phyloP scores from a whole-genome alignment of 2,329 filamentous ascomycete genomes.

The Fusarium bactridioides region DNA sequence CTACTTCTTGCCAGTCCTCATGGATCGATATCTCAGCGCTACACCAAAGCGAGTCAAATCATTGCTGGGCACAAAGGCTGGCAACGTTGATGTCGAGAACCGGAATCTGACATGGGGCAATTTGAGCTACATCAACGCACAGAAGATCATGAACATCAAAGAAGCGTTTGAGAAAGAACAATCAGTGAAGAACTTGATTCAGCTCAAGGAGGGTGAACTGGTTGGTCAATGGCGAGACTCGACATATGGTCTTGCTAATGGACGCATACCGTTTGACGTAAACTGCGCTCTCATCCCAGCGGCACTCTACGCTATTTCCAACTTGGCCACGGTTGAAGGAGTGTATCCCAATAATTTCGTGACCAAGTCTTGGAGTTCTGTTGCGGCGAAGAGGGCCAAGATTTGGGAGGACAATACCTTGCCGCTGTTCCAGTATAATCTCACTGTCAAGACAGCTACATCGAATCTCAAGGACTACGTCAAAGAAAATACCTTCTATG shows the following conservation, averaged over 20 bases:
- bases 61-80: conserved; percentile 54
- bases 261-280: conserved; percentile 70
- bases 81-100: conserved; percentile 57
- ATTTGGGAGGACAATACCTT: conserved; percentile 70
- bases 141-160: conserved; percentile 65
- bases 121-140: conserved; percentile 60
- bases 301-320: conserved; percentile 64
- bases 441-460: conserved; percentile 55
- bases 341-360: conserved; percentile 56
- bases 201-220: conserved; percentile 59
- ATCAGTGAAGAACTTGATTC: conserved; percentile 62
- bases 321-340: conserved; percentile 54
- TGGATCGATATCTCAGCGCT: conserved; percentile 65
- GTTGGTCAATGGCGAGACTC: conserved; percentile 73
- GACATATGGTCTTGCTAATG: conserved; percentile 65
- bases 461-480: conserved; percentile 59
- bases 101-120: conserved; percentile 60
- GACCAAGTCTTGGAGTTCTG: conserved; percentile 50
- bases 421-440: conserved; percentile 59
- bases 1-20: conserved; percentile 65
- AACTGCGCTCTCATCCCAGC: conserved; percentile 70
- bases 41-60: conserved; percentile 47
- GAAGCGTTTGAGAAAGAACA: conserved; percentile 63
- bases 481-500: conserved; percentile 48
- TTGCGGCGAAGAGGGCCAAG: conserved; percentile 60